A percentile compares a stretch with the other conserved stretches of the same genome.
Conservation (phyloP, 805 yeast species). For the Schizosaccharomyces japonicus region DNA sequence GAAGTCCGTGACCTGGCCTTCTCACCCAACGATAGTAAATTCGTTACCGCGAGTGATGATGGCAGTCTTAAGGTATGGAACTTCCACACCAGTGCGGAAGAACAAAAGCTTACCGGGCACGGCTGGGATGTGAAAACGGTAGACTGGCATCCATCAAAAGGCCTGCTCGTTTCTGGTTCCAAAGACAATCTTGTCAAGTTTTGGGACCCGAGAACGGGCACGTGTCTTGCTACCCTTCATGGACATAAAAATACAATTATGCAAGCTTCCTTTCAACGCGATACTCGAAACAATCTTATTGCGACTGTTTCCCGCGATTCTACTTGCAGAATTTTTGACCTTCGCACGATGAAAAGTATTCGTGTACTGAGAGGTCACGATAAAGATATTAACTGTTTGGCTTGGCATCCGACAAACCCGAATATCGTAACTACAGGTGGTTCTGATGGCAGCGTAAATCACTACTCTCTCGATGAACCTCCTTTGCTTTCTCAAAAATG, state of each 20-base stretch:
- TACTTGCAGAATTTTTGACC: constrained; percentile 67
- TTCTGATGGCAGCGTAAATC: constrained; percentile 67
- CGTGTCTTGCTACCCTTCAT: constrained; percentile 55
- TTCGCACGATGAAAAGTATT: constrained; percentile 61
- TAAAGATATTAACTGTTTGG: constrained; percentile 57
- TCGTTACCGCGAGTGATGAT: constrained; percentile 88
- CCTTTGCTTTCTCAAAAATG: constrained; percentile 1
- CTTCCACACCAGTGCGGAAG: constrained; percentile 70
- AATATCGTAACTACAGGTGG: constrained; percentile 62
- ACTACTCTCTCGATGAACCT: constrained; percentile 34
- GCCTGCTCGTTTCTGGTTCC: constrained; percentile 75
- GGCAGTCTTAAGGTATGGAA: constrained; percentile 80
- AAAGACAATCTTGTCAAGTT: constrained; percentile 80
- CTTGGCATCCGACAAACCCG: constrained; percentile 85
- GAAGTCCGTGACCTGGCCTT: constrained; percentile 71
- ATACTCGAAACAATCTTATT: constrained; percentile 39
- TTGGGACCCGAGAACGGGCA: constrained; percentile 81
- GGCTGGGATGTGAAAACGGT: constrained; percentile 97
- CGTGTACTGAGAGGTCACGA: constrained; percentile 55
- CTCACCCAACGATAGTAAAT: constrained; percentile 72
- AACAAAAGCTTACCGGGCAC: constrained; percentile 61
- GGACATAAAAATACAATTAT: constrained; percentile 91
- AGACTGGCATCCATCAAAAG: constrained; percentile 86
- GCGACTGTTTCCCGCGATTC: constrained; percentile 80
- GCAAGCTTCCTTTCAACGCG: constrained; percentile 63